A percentile compares a stretch with the other conserved stretches of the same genome.
These are phyloP conservation scores for Helicostylum pulchrum DNA, from an alignment of 192 early-diverging fungal genomes.

Conservation along the genomic window DNA sequence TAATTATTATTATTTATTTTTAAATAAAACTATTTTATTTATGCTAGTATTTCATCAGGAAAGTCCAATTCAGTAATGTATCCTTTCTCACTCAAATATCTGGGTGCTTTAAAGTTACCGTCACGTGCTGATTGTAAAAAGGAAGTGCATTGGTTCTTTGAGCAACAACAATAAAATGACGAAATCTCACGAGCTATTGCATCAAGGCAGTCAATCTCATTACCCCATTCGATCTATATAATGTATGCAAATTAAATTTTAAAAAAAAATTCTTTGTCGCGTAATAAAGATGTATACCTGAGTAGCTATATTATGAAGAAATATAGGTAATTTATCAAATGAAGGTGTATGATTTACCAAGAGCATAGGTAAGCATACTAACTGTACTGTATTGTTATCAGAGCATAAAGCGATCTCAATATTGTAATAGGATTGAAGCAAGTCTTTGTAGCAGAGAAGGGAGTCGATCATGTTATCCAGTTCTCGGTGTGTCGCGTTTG, in stretches of 20 bases:
- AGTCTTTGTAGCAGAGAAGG: background rate
- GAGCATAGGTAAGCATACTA: background rate
- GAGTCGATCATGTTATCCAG: background rate
- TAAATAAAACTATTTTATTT: background rate
- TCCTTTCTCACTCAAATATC: background rate
- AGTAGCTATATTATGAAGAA: background rate
- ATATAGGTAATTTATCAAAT: background rate
- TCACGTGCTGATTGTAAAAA: background rate
- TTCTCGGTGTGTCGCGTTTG: background rate
- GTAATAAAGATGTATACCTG: background rate
- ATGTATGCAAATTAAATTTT: background rate
- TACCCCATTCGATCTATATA: background rate
- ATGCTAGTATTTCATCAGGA: background rate
- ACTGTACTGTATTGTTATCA: background rate
- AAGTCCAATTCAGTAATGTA: conserved; percentile 4
- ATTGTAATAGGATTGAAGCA: background rate
- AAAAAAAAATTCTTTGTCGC: background rate
- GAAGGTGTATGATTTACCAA: background rate
- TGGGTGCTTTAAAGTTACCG: background rate
- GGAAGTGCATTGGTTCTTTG: background rate
- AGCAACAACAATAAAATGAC: background rate
- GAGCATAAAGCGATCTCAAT: background rate
- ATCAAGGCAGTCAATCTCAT: conserved; percentile 9
- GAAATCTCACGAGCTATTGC: background rate
- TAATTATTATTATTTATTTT: background rate